These are phyloP conservation scores for Metschnikowia reukaufii DNA, from an alignment of 805 yeast species.

Conservation along the genomic window DNA sequence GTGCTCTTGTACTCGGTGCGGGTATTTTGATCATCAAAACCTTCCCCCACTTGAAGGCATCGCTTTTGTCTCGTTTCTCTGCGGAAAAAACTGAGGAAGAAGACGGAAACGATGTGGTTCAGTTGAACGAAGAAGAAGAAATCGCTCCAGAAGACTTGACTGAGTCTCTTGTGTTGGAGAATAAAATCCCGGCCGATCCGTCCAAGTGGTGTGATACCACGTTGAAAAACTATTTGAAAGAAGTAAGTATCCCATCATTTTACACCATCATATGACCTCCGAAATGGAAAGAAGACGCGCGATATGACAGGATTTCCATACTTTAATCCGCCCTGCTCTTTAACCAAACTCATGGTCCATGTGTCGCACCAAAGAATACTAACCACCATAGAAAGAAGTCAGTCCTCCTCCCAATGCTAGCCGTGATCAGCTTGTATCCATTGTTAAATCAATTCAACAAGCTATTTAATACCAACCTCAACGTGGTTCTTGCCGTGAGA, in stretches of 20 bases:
- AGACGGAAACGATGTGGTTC: slow-evolving; percentile 11
- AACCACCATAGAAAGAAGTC: slow-evolving; percentile 44
- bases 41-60: slow-evolving; percentile 48
- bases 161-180: slow-evolving; percentile 9
- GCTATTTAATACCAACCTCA: slow-evolving; percentile 5
- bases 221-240: slow-evolving; percentile 9
- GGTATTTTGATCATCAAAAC: slow-evolving; percentile 44
- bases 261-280: too few relatives aligned
- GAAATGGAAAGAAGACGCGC: too few relatives aligned
- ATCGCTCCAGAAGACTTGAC: slow-evolving; percentile 2
- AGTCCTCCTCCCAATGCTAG: slow-evolving; percentile 46
- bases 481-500: slow-evolving; percentile 9
- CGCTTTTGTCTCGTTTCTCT: slow-evolving; percentile 23
- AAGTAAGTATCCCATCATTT: slow-evolving; percentile 11
- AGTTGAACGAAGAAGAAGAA: slow-evolving; percentile 5
- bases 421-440: slow-evolving; percentile 47
- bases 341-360: too few relatives aligned
- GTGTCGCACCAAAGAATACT: slow-evolving; percentile 29
- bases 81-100: slow-evolving; percentile 12
- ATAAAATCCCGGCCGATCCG: slow-evolving; percentile 6
- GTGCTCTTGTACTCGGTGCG: slow-evolving; percentile 45
- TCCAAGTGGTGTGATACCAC: slow-evolving; percentile 10
- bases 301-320: too few relatives aligned
- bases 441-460: slow-evolving; percentile 44
- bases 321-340: too few relatives aligned